Conservation (phyloP, 169 alveolate genomes). For the Theileria annulata region DNA sequence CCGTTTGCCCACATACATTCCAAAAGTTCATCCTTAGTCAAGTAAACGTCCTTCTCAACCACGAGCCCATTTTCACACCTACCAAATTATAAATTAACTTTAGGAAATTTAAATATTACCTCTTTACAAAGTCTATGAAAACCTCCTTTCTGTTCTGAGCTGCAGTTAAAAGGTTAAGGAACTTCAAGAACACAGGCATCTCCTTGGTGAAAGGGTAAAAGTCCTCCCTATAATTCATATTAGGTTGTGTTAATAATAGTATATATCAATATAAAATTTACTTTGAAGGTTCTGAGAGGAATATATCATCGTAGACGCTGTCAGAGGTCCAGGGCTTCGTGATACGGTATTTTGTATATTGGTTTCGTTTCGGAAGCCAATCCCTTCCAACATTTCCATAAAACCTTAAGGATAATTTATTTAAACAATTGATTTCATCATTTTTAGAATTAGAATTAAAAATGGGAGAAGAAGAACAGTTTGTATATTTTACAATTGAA, state of each 20-base stretch:
- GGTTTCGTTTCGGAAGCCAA: slow-evolving; percentile 64
- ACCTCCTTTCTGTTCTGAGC: slow-evolving; percentile 79
- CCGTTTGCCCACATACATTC: slow-evolving; percentile 85
- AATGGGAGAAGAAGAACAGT: neutral
- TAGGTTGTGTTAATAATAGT: neutral
- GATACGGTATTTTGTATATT: slow-evolving; percentile 84
- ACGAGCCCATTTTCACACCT: slow-evolving; percentile 84
- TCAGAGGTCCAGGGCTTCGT: slow-evolving; percentile 82
- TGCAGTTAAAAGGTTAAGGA: slow-evolving; percentile 79
- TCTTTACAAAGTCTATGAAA: slow-evolving; percentile 79
- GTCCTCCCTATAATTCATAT: slow-evolving; percentile 66
- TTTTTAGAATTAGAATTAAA: neutral
- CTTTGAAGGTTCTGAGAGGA: slow-evolving; percentile 81
- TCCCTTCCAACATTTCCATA: slow-evolving; percentile 51
- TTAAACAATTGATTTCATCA: neutral
- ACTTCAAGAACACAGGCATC: slow-evolving; percentile 79
- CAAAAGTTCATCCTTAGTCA: slow-evolving; percentile 81
- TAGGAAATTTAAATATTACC: slow-evolving; percentile 40
- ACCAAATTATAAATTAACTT: neutral
- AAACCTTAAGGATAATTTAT: slow-evolving; percentile 4
- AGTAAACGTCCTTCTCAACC: slow-evolving; percentile 84
- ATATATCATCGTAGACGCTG: slow-evolving; percentile 81
- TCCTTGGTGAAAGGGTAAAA: slow-evolving; percentile 80
- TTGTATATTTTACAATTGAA: slow-evolving; percentile 7
- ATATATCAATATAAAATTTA: slow-evolving; percentile 6